Conservation (phyloP, 2,329 filamentous ascomycete species). For the Cladophialophora psammophila region DNA sequence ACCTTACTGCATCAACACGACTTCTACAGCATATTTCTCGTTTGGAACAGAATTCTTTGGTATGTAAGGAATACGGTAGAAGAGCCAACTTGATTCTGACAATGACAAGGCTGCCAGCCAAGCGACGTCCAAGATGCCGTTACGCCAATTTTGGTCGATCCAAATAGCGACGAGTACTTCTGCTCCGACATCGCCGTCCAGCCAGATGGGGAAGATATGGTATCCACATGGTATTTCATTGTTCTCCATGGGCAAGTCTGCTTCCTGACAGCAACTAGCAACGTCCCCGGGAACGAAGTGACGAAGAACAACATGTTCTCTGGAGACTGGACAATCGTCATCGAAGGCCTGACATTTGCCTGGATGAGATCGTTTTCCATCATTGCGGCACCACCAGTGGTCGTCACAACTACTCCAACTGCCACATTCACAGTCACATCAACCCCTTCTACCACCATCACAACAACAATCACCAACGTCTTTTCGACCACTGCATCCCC, state of each 20-base stretch:
- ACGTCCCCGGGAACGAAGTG: constrained; percentile 36
- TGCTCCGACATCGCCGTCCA: constrained; percentile 38
- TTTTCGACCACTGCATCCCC: constrained; percentile 29
- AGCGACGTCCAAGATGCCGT: constrained; percentile 35
- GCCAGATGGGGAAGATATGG: constrained; percentile 34
- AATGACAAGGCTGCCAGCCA: constrained; percentile 31
- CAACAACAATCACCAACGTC: constrained; percentile 30
- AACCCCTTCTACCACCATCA: constrained; percentile 31
- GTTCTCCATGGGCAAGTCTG: background rate
- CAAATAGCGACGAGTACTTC: constrained; percentile 38
- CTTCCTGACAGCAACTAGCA: constrained; percentile 24
- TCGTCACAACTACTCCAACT: constrained; percentile 31
- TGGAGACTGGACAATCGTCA: constrained; percentile 37
- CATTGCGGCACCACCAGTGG: constrained; percentile 37
- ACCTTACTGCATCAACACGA: constrained; percentile 39
- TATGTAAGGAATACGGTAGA: constrained; percentile 1
- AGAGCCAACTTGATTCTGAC: constrained; percentile 2
- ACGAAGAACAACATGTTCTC: constrained; percentile 37
- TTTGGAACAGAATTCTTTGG: constrained; percentile 38
- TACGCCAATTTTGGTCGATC: constrained; percentile 37
- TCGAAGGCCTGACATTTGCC: constrained; percentile 39
- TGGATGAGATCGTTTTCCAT: constrained; percentile 36
- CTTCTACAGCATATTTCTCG: constrained; percentile 35
- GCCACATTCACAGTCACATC: constrained; percentile 34
- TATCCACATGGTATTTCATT: constrained; percentile 36